Base-by-base conservation (phyloP, 441 rosid species). In the Populus tomentosa region DNA sequence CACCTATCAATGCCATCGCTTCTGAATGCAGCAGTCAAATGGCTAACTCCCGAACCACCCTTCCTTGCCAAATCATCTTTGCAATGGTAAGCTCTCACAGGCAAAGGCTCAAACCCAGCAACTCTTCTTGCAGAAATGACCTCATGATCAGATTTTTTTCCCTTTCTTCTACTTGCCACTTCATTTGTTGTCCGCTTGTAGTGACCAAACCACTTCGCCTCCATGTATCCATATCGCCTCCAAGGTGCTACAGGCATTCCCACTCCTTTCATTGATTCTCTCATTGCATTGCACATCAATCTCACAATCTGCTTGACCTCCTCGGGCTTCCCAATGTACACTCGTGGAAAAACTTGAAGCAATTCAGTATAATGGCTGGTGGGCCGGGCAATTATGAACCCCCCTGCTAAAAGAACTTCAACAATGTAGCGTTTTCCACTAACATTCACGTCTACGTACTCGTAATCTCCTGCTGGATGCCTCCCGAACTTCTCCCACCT, bases 191-290 rank as follows among this genome's bases (percentile, higher is more conserved):
- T 91, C 59, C 98, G 84, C 84, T 85, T 90, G 80, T 90, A 90
- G 23, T 82, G 73, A 46, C 90, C 87, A 21, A 86, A 89, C 98
- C 98, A 95, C 78, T 93, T 95, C 23, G 90, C 90, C 79, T 88
- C 90, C 96, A 92, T 81, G 79, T 90, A 93, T 11, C 89, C 86
- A 24, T 85, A 84, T 74, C 89, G 88, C 81, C 98, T 89, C 98
- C 98, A 94, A 0, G 98, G 98, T 0, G 98, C 91, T 69, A 90
- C 78, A 13, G 64, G 79, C 87, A 95, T 72, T 38, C 74, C 84
- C 3, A 67, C 79, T 68, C 77, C 80, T 72, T 82, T 90, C 91
- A 95, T 84, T 5, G 97, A 89, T 71, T 76, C 75, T 61, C 85
- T 84, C 1, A 87, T 80, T 6, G 87, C 94, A 10, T 68, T 85